Conservation (phyloP, 345 rosid species). For the Salix suchowensis region DNA sequence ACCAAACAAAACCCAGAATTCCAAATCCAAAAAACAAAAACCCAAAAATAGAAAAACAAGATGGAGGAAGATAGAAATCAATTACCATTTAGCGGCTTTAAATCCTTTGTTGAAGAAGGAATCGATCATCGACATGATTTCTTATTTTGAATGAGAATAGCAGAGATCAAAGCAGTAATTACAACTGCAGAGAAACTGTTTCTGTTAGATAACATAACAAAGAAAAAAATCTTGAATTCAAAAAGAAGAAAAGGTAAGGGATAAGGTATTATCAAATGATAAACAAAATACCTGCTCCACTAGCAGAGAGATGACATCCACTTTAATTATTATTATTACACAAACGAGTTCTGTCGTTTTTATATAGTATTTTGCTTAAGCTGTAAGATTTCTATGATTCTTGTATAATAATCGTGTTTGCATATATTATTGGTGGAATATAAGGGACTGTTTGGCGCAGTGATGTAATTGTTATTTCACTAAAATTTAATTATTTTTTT, state of each 20-base stretch:
- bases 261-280: not conserved
- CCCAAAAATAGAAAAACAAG: not conserved
- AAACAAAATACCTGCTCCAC: not conserved
- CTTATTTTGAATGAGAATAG: not conserved
- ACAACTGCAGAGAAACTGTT: not conserved
- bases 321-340: not conserved
- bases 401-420: too few species aligned
- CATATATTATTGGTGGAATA: too few species aligned
- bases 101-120: conserved; percentile 86
- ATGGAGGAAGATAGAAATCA: not conserved
- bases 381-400: not conserved
- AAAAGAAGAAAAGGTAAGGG: not conserved
- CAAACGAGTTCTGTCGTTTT: not conserved
- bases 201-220: not conserved
- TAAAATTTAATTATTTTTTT: too few species aligned
- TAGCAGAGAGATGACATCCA: not conserved
- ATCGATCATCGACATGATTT: conserved; percentile 80
- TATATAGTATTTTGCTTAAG: not conserved
- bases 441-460: too few species aligned
- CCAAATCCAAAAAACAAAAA: not conserved
- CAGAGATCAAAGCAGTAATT: not conserved
- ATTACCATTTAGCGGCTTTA: conserved; percentile 83
- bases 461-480: too few species aligned
- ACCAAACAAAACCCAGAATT: conserved; percentile 1
- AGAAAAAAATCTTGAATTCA: not conserved